Conservation (phyloP, 139 green algal genomes). For the Micromonas pusilla region DNA sequence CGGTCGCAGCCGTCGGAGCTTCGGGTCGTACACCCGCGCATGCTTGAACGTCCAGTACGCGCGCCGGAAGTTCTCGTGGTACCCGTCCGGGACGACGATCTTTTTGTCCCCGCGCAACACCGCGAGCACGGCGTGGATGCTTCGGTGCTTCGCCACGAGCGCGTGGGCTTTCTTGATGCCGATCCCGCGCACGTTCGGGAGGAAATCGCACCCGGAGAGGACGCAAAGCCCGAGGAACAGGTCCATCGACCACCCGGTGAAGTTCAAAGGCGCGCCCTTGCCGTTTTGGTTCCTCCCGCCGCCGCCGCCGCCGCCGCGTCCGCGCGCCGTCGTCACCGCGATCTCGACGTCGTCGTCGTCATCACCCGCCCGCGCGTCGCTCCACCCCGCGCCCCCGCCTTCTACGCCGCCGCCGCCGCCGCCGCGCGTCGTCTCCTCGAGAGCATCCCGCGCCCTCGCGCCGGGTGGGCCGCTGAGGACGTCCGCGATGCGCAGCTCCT, state of each 20-base stretch:
- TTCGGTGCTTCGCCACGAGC: slow-evolving; percentile 64
- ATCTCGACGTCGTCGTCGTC: not conserved
- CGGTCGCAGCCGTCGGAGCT: slow-evolving; percentile 44
- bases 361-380: not conserved
- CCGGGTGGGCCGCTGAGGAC: not conserved
- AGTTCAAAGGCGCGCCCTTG: slow-evolving; percentile 37
- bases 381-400: not conserved
- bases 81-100: slow-evolving; percentile 60
- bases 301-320: not conserved
- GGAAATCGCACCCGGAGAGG: slow-evolving; percentile 92
- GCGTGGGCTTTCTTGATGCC: slow-evolving; percentile 86
- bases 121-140: slow-evolving; percentile 62
- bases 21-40: slow-evolving; percentile 72
- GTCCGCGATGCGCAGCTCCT: slow-evolving; percentile 49
- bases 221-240: slow-evolving; percentile 96
- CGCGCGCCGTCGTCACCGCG: not conserved
- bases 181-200: slow-evolving; percentile 62
- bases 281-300: not conserved
- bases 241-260: slow-evolving; percentile 64
- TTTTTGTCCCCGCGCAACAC: slow-evolving; percentile 57
- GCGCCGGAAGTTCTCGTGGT: slow-evolving; percentile 72
- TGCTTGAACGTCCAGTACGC: slow-evolving; percentile 89
- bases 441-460: not conserved
- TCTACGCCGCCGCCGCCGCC: not conserved
- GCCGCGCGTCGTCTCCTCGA: not conserved